Percentiles rank a stretch among this genome's conserved stretches.
These are phyloP conservation scores for Pseudogymnoascus sp. DNA, from an alignment of 2,329 filamentous ascomycete genomes.

Conservation along the genomic window DNA sequence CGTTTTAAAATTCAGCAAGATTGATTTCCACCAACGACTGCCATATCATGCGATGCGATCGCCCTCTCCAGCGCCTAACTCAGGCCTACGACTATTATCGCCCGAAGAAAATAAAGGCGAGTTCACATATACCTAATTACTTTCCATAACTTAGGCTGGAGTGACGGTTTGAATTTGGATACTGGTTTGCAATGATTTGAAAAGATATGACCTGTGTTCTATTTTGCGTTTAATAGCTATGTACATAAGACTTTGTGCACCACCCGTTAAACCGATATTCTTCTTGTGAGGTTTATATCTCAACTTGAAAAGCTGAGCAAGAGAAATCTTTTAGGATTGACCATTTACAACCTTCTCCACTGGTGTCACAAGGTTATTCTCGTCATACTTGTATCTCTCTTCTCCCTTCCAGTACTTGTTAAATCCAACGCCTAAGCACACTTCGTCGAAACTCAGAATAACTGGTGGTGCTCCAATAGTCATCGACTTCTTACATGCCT, in stretches of 20 bases:
- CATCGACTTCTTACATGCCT: slow-evolving; percentile 37
- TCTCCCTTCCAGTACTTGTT: slow-evolving; percentile 34
- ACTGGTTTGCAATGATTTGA: background rate
- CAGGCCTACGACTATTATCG: too few relatives aligned
- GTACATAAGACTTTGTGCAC: background rate
- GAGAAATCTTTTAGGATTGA: background rate
- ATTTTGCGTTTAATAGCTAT: background rate
- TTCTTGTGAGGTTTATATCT: background rate
- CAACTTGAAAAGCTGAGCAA: background rate
- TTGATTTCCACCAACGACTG: too few relatives aligned
- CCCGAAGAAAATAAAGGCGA: too few relatives aligned
- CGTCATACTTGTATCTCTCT: slow-evolving; percentile 21
- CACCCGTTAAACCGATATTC: background rate
- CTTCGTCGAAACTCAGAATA: slow-evolving; percentile 37
- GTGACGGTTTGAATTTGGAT: background rate
- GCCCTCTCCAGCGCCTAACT: too few relatives aligned
- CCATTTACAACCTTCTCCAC: slow-evolving; percentile 1
- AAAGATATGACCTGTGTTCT: background rate
- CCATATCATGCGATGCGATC: too few relatives aligned
- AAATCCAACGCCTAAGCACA: slow-evolving; percentile 40
- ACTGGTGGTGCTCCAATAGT: slow-evolving; percentile 35
- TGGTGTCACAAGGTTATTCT: slow-evolving; percentile 11
- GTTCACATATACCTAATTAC: background rate
- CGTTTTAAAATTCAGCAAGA: too few relatives aligned
- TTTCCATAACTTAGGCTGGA: background rate